phyloP scores from a whole-genome alignment of 208 protist species.

The Trypanosoma vivax region DNA sequence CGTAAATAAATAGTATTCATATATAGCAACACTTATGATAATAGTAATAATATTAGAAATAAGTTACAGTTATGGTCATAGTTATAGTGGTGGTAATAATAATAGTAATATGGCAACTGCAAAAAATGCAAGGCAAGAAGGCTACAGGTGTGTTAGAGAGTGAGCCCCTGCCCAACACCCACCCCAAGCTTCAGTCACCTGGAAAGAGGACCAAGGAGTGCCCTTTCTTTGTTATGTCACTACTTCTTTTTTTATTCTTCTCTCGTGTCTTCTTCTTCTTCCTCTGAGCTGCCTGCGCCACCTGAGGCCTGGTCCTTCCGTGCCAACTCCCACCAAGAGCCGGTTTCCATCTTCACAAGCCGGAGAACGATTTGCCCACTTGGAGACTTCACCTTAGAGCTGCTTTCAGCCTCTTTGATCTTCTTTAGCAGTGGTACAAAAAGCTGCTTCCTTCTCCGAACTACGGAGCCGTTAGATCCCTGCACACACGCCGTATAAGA shows the following conservation, averaged over 20 bases:
- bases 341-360: constrained; percentile 41
- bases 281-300: constrained; percentile 12
- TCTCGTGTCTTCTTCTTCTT: constrained; percentile 6
- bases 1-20: constrained; percentile 11
- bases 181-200: too few relatives aligned
- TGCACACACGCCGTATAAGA: constrained; percentile 25
- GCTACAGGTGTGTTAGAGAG: too few relatives aligned
- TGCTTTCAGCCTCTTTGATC: constrained; percentile 37
- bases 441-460: constrained; percentile 29
- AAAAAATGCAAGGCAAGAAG: too few relatives aligned
- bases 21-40: constrained; percentile 10
- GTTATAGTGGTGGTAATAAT: too few relatives aligned
- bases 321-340: constrained; percentile 56
- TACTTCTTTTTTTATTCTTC: too few relatives aligned
- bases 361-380: constrained; percentile 51
- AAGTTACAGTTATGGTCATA: constrained; percentile 4
- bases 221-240: too few relatives aligned
- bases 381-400: constrained; percentile 44
- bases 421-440: constrained; percentile 33
- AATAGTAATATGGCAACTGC: too few relatives aligned
- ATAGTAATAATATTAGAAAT: constrained; percentile 14
- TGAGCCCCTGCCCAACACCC: too few relatives aligned
- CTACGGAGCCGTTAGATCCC: constrained; percentile 3
- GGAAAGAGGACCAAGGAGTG: too few relatives aligned
- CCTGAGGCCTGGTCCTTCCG: constrained; percentile 18